Percentiles rank a stretch among this genome's conserved stretches.
phyloP scores from a whole-genome alignment of 331 rosid genomes.

The Arachis monticola region DNA sequence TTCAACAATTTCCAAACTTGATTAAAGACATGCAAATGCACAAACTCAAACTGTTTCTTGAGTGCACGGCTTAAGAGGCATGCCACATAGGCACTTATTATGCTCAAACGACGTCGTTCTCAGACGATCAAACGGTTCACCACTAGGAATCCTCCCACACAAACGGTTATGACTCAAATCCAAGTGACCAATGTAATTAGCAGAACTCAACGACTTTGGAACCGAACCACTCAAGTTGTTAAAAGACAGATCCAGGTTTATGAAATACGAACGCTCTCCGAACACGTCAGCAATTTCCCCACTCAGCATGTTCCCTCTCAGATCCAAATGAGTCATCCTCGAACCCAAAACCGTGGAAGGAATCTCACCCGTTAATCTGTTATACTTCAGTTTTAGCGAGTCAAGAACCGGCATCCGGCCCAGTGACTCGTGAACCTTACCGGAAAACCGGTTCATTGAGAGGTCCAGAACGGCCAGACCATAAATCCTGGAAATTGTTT shows the following conservation, averaged over 20 bases:
- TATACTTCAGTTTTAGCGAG: conserved; percentile 64
- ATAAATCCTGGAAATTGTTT: conserved; percentile 55
- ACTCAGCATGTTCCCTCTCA: conserved; percentile 62
- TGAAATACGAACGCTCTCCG: conserved; percentile 64
- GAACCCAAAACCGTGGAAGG: conserved; percentile 64
- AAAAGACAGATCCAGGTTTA: conserved; percentile 67
- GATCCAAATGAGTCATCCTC: conserved; percentile 61
- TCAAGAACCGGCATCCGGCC: conserved; percentile 77
- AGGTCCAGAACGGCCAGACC: conserved; percentile 76
- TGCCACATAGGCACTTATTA: conserved; percentile 68
- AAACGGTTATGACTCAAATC: conserved; percentile 83
- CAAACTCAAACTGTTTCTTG: background rate
- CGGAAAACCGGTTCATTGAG: conserved; percentile 64
- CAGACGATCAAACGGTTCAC: conserved; percentile 63
- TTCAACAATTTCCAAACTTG: background rate
- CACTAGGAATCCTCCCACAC: conserved; percentile 62
- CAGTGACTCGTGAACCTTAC: conserved; percentile 57
- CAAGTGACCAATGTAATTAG: conserved; percentile 63
- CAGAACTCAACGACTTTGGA: conserved; percentile 55
- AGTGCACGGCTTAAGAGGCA: conserved; percentile 63
- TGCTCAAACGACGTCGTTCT: conserved; percentile 50
- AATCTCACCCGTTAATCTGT: conserved; percentile 58
- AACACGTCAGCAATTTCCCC: conserved; percentile 68
- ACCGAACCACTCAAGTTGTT: conserved; percentile 62
- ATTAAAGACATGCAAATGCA: no score